These are phyloP conservation scores for Fusarium liriodendri DNA, from an alignment of 2,329 filamentous ascomycete genomes.

Conservation along the genomic window DNA sequence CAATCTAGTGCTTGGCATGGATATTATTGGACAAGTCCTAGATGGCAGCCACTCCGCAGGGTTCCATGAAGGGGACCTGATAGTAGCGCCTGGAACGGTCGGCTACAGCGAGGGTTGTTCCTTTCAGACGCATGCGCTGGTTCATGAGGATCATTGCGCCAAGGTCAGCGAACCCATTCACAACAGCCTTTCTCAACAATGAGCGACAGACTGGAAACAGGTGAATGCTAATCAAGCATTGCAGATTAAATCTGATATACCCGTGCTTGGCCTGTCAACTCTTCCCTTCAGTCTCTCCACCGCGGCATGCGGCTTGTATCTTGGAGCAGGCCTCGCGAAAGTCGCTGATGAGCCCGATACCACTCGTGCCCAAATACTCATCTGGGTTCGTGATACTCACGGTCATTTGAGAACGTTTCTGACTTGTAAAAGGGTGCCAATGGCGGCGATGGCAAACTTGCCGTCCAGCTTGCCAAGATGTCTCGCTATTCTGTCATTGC, in stretches of 20 bases:
- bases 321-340: neutral
- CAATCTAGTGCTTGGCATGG: neutral
- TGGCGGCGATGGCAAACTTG: neutral
- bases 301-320: neutral
- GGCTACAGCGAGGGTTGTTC: neutral
- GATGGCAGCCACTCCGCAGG: neutral
- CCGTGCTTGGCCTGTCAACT: neutral
- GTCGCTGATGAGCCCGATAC: neutral
- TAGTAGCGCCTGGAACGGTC: neutral
- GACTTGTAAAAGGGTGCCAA: neutral
- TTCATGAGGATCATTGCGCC: neutral
- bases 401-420: rapidly evolving
- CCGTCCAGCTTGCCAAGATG: neutral
- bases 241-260: neutral
- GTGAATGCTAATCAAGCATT: no score
- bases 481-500: neutral
- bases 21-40: neutral
- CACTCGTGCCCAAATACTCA: neutral
- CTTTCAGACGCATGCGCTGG: neutral
- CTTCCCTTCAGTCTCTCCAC: neutral
- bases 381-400: neutral
- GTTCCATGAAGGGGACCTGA: neutral
- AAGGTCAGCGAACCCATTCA: neutral
- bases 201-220: no score
- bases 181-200: neutral